phyloP scores from a whole-genome alignment of 2,329 filamentous ascomycete species.

The Colletotrichum tofieldiae region DNA sequence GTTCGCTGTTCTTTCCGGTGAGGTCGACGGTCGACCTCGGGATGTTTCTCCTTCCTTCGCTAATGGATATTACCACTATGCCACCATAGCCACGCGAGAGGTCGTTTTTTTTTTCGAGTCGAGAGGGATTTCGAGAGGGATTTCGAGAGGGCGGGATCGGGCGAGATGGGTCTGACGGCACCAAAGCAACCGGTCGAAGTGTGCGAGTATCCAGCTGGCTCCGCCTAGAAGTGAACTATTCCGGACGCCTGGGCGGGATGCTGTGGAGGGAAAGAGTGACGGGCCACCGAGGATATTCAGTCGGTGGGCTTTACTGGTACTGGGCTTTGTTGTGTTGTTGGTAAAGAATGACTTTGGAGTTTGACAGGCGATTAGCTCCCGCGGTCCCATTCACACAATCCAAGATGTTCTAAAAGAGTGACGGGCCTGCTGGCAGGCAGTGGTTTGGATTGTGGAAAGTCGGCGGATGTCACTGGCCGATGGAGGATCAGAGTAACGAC shows the following conservation, averaged over 20 bases:
- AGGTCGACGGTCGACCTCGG: slow-evolving; percentile 7
- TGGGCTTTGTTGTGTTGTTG: slow-evolving; percentile 11
- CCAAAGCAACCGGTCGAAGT: slow-evolving; percentile 16
- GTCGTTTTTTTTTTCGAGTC: background rate
- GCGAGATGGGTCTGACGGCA: background rate
- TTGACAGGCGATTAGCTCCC: slow-evolving; percentile 41
- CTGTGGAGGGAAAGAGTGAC: slow-evolving; percentile 26
- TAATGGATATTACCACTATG: slow-evolving; percentile 16
- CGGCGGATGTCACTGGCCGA: slow-evolving; percentile 44
- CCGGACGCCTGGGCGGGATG: slow-evolving; percentile 3
- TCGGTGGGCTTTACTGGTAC: background rate
- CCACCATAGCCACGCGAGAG: slow-evolving; percentile 32
- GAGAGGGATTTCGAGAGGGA: background rate
- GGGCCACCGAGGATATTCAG: background rate
- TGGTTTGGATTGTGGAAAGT: slow-evolving; percentile 56
- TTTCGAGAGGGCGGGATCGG: background rate
- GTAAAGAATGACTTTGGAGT: slow-evolving; percentile 53
- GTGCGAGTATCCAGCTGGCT: slow-evolving; percentile 12
- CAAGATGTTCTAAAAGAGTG: slow-evolving; percentile 63
- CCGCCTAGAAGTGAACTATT: background rate
- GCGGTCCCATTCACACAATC: slow-evolving; percentile 39
- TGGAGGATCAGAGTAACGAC: slow-evolving; percentile 47
- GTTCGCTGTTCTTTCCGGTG: slow-evolving; percentile 18
- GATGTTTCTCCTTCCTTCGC: slow-evolving; percentile 37
- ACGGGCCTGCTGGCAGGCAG: slow-evolving; percentile 71